Base-by-base conservation (phyloP, 108 stramenopile genomes). In the Fragilariopsis cylindrus region DNA sequence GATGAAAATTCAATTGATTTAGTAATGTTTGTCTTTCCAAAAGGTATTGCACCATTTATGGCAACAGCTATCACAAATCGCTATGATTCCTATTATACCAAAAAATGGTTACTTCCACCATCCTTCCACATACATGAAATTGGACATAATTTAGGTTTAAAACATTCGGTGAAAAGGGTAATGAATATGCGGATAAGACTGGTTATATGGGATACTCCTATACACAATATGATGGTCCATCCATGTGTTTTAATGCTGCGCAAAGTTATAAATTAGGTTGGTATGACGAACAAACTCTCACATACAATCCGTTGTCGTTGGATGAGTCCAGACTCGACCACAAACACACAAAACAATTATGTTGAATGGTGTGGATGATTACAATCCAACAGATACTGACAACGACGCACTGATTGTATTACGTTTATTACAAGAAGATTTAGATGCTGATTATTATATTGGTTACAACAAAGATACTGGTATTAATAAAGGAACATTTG, bases 161-260 rank as follows among this genome's bases (percentile, higher is more conserved):
- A 62, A 11, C 88, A 89, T 60, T 73, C 82, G 0, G 84, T 49
- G 80, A 85, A 62, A 30, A 30, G 1, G 7, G 13, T 2, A 9
- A 45, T 12, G 39, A 45, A n/a, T 63, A 63, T 44, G 74, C 42
- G 8, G 63, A 52, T 19, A 65, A 42, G 48, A 46, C 70, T 3
- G 84, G 84, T 64, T 52, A 67, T 40, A 82, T 81, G 78, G 15
- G 11, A 72, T 48, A 12, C 49, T 42, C 18, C 73, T 42, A 47
- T 13, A 53, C 53, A n/a, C 15, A 63, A 4, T 3, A n/a, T n/a
- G 7, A 41, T 41, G 62, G 62, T 4, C 62, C 62, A 8, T 45
- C 13, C 15, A 87, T 85, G 84, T 87, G 87, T 63, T 87, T 84
- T 74, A 87, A 83, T 57, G 69, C 77, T n/a, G 81, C 87, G 48